Evolutionary conservation across 139 green algal genomes (phyloP).

Genomic region (Penium margaritaceum): DNA sequence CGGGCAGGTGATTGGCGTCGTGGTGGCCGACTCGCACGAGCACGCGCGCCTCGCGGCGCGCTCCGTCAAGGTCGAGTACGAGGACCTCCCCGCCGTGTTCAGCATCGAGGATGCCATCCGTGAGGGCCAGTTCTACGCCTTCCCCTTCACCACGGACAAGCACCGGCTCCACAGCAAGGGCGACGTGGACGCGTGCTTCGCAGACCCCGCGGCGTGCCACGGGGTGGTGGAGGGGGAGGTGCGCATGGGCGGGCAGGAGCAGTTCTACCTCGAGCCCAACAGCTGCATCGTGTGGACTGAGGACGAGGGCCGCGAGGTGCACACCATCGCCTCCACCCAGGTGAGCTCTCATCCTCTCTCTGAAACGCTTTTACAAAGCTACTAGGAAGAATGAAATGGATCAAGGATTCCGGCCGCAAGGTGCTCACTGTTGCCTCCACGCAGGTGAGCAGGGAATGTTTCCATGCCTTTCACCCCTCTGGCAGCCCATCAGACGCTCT

Average conservation of each 20-base stretch:
- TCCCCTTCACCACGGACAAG: neutral
- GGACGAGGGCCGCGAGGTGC: slow-evolving; percentile 73
- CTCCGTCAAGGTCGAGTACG: slow-evolving; percentile 74
- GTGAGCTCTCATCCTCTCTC: slow-evolving; percentile 12
- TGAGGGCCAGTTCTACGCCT: slow-evolving; percentile 48
- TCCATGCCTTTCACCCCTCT: too few species aligned
- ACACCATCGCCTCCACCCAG: slow-evolving; percentile 71
- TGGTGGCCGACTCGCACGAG: slow-evolving; percentile 73
- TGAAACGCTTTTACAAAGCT: too few species aligned
- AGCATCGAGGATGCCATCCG: slow-evolving; percentile 78
- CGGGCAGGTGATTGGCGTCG: slow-evolving; percentile 76
- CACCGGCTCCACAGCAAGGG: slow-evolving; percentile 43
- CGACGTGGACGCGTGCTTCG: slow-evolving; percentile 66
- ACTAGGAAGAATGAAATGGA: too few species aligned
- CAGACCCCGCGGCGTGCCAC: slow-evolving; percentile 11
- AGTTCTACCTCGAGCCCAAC: slow-evolving; percentile 96
- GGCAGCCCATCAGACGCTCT: too few species aligned
- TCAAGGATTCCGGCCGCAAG: too few species aligned
- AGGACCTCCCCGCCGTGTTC: slow-evolving; percentile 77
- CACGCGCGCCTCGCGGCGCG: slow-evolving; percentile 60
- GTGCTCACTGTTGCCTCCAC: too few species aligned
- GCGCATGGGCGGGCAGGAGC: slow-evolving; percentile 78
- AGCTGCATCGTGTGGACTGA: slow-evolving; percentile 64
- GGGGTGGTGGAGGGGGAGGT: slow-evolving; percentile 57
- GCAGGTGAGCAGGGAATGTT: too few species aligned